Evolutionary conservation across 495 filamentous ascomycete species (phyloP).

Genomic region (Stereocaulon alpinum): DNA sequence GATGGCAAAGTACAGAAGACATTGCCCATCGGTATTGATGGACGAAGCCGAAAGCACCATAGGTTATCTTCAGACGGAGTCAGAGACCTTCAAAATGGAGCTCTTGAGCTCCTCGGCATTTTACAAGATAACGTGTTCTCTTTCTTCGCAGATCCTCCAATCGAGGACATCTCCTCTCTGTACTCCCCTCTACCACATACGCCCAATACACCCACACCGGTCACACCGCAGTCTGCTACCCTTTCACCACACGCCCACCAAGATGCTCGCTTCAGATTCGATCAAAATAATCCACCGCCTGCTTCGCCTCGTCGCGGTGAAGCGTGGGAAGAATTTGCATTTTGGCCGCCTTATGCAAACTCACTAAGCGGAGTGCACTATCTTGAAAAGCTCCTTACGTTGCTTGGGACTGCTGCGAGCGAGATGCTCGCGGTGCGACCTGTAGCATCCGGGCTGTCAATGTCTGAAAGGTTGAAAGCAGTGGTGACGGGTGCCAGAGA

Average conservation of each 20-base stretch:
- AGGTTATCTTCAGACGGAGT: slow-evolving; percentile 63
- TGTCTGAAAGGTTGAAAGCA: slow-evolving; percentile 54
- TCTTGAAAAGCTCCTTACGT: slow-evolving; percentile 63
- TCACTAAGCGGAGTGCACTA: slow-evolving; percentile 82
- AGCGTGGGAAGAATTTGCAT: slow-evolving; percentile 86
- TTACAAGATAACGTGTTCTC: slow-evolving; percentile 66
- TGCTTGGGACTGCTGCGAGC: slow-evolving; percentile 74
- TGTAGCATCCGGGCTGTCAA: slow-evolving; percentile 44
- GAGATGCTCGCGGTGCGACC: slow-evolving; percentile 71
- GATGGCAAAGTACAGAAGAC: slow-evolving; percentile 72
- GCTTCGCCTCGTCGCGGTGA: slow-evolving; percentile 66
- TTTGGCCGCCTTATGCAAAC: slow-evolving; percentile 91
- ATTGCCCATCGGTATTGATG: slow-evolving; percentile 75
- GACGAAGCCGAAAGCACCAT: slow-evolving; percentile 74
- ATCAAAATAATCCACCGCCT: slow-evolving; percentile 66
- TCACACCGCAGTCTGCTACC: slow-evolving; percentile 21
- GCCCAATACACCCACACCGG: slow-evolving; percentile 55
- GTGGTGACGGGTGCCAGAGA: slow-evolving; percentile 75
- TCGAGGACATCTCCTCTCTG: slow-evolving; percentile 78
- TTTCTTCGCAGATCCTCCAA: slow-evolving; percentile 82
- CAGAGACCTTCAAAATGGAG: slow-evolving; percentile 62
- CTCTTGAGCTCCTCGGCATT: slow-evolving; percentile 67
- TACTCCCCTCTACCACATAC: slow-evolving; percentile 68
- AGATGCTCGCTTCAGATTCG: slow-evolving; percentile 68
- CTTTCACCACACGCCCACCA: slow-evolving; percentile 37